phyloP scores from a whole-genome alignment of 1,139 yeast genomes.

The Saccharomyces hybrid region DNA sequence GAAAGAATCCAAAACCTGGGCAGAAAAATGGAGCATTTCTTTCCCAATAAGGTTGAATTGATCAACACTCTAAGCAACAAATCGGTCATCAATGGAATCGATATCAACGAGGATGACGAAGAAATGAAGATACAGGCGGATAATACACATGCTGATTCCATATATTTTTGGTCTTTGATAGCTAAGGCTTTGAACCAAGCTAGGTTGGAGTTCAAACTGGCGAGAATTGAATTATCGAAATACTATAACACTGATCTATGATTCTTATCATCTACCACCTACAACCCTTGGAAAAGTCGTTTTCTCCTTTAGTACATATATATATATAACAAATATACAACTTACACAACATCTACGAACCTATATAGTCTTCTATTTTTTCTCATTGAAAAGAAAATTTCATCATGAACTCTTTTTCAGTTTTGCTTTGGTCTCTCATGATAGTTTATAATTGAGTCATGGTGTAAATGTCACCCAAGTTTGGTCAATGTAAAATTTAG shows the following conservation, averaged over 20 bases:
- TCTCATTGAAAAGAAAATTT: background rate
- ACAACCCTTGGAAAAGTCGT: background rate
- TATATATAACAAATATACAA: background rate
- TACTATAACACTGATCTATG: constrained; percentile 48
- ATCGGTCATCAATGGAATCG: constrained; percentile 8
- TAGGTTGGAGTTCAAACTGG: constrained; percentile 47
- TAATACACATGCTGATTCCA: constrained; percentile 11
- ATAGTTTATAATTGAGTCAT: constrained; percentile 27
- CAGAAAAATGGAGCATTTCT: constrained; percentile 37
- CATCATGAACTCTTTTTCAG: background rate
- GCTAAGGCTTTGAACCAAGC: constrained; percentile 53
- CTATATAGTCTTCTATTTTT: background rate
- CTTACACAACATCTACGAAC: background rate
- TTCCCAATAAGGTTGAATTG: constrained; percentile 25
- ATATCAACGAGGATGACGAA: constrained; percentile 12
- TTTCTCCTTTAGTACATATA: background rate
- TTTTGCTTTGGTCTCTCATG: background rate
- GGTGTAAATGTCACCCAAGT: constrained; percentile 74
- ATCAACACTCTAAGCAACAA: constrained; percentile 15
- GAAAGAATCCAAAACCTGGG: constrained; percentile 92
- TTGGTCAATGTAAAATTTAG: constrained; percentile 63
- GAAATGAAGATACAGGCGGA: background rate
- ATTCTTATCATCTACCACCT: constrained; percentile 6
- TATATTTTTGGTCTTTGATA: constrained; percentile 32
- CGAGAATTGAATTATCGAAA: constrained; percentile 49